Percentiles rank a stretch among this genome's conserved stretches.
Conservation (phyloP, 805 yeast species). For the Ogataea nakhonphanomensis region DNA sequence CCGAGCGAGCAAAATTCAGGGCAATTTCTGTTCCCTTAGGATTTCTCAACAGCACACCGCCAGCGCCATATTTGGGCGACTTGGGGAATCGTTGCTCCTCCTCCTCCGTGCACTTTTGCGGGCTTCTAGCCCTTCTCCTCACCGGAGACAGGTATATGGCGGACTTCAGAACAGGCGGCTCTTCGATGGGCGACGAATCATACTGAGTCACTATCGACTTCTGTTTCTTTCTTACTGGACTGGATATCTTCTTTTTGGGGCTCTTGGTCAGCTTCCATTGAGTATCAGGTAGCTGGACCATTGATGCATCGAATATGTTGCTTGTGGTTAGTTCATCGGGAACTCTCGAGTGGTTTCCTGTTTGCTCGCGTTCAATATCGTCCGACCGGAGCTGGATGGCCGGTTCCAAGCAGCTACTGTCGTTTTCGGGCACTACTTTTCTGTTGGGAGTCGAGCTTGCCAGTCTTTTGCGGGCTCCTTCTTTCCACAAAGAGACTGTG, state of each 20-base stretch:
- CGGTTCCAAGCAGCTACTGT: conserved; percentile 12
- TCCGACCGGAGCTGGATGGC: conserved; percentile 20
- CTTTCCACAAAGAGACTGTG: conserved; percentile 19
- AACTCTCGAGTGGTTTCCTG: conserved; percentile 3
- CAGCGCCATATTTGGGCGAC: conserved; percentile 44
- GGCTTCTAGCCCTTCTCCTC: conserved; percentile 10
- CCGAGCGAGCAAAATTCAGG: conserved; percentile 26
- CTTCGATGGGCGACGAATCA: conserved; percentile 35
- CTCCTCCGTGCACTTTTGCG: conserved; percentile 10
- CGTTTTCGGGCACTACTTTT: conserved; percentile 4
- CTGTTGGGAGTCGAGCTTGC: conserved; percentile 26
- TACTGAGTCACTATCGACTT: conserved; percentile 24
- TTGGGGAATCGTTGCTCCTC: conserved; percentile 40
- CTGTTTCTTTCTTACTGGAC: conserved; percentile 18
- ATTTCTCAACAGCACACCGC: conserved; percentile 33
- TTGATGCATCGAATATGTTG: conserved; percentile 19
- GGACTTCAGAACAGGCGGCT: conserved; percentile 30
- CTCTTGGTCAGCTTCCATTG: conserved; percentile 17
- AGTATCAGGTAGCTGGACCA: conserved; percentile 13
- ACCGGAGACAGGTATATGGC: conserved; percentile 22
- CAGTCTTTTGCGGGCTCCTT: conserved; percentile 15
- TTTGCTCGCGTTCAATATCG: conserved; percentile 16
- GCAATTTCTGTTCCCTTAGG: conserved; percentile 26
- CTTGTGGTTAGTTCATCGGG: conserved; percentile 19
- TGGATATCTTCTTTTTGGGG: conserved; percentile 9